A percentile compares a stretch with the other conserved stretches of the same genome.
Conservation (phyloP, 192 early-diverging fungal species). For the Coemansia sp. region DNA sequence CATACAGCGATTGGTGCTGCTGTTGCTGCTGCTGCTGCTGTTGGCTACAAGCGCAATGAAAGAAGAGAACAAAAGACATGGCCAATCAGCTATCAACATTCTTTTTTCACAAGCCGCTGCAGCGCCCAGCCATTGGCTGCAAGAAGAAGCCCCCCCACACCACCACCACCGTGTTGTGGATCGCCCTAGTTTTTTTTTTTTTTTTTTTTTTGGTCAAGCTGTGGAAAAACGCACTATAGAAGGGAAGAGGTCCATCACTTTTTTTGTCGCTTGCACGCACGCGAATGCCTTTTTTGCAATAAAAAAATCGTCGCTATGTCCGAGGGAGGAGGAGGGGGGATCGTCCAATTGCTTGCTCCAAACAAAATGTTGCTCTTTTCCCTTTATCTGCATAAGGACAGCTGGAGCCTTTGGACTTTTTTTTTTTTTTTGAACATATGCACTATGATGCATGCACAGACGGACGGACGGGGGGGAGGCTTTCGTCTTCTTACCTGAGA, state of each 20-base stretch:
- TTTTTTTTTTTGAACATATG: too few species aligned
- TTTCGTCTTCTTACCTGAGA: constrained; percentile 14
- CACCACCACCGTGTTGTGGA: too few species aligned
- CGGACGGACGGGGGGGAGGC: too few species aligned
- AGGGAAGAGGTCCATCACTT: too few species aligned
- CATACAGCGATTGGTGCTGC: too few species aligned
- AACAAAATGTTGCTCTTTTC: neutral
- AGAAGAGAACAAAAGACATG: neutral
- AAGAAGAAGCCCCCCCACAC: too few species aligned
- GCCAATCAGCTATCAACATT: neutral
- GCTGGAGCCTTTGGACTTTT: too few species aligned
- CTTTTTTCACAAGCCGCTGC: constrained; percentile 3
- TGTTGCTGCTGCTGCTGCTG: neutral
- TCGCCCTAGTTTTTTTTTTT: neutral
- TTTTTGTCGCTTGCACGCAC: too few species aligned
- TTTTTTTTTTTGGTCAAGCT: neutral
- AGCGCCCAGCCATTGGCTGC: constrained; percentile 6
- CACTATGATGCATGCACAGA: neutral
- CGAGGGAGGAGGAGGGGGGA: neutral
- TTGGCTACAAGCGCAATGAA: constrained; percentile 10
- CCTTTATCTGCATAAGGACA: constrained; percentile 4
- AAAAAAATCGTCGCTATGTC: neutral
- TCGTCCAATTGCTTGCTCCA: neutral
- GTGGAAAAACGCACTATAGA: too few species aligned
- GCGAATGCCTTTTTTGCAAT: neutral